phyloP scores from a whole-genome alignment of 306 rosid species.

The Trifolium pratense region DNA sequence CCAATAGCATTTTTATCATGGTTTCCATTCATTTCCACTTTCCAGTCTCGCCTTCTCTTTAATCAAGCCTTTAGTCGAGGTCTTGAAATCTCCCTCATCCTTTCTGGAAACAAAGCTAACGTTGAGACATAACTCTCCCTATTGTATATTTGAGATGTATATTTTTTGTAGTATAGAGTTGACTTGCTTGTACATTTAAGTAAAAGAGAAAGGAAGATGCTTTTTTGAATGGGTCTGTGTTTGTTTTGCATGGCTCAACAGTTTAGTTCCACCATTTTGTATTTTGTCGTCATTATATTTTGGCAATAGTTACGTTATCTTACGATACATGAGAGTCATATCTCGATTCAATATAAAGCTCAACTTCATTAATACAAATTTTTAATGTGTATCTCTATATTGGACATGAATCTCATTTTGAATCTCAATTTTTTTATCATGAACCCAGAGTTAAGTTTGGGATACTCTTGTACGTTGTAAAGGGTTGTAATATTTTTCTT shows the following conservation, averaged over 20 bases:
- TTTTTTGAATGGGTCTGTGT: constrained; percentile 24
- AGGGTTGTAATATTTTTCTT: too few species aligned
- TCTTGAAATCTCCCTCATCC: constrained; percentile 93
- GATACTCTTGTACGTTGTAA: not conserved
- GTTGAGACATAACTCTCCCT: constrained; percentile 53
- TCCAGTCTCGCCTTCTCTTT: constrained; percentile 95
- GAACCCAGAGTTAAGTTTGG: not conserved
- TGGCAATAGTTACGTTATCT: not conserved
- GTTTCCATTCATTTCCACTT: constrained; percentile 96
- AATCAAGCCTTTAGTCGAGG: constrained; percentile 99
- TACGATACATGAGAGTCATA: not conserved
- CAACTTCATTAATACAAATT: too few species aligned
- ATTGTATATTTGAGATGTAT: constrained; percentile 43
- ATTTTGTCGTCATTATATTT: not conserved
- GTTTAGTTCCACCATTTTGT: constrained; percentile 12
- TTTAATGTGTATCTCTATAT: too few species aligned
- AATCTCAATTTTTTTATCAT: not conserved
- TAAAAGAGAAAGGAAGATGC: not conserved
- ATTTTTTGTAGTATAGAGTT: constrained; percentile 36
- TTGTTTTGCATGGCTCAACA: constrained; percentile 18
- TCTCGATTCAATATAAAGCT: not conserved
- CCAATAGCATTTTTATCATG: constrained; percentile 82
- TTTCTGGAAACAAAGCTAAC: constrained; percentile 95
- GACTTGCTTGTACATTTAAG: constrained; percentile 35
- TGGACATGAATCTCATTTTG: not conserved